Conservation (phyloP, 1,284 basidiomycete species). For the Peniophora sp. region DNA sequence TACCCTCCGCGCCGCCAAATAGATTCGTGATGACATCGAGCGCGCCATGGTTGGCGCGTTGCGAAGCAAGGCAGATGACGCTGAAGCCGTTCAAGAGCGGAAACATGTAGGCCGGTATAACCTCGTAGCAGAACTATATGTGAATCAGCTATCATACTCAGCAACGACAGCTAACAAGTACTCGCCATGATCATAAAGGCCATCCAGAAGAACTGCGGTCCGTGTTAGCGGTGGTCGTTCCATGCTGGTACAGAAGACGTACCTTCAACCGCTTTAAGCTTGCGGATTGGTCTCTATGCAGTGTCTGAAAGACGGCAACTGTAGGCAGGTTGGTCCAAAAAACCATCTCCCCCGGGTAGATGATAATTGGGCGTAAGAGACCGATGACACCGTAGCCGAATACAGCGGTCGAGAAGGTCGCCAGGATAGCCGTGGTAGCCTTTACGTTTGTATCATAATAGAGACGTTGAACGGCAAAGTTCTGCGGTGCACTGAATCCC, state of each 20-base stretch:
- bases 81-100: conserved; percentile 50
- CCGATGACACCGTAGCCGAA: conserved; percentile 63
- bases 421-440: conserved; percentile 51
- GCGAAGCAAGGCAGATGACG: conserved; percentile 49
- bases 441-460: conserved; percentile 52
- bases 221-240: too few species aligned
- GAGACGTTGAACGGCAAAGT: conserved; percentile 20
- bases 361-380: conserved; percentile 48
- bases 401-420: conserved; percentile 57
- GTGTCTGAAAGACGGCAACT: too few species aligned
- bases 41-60: conserved; percentile 32
- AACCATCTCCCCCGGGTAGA: conserved; percentile 70
- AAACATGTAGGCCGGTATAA: conserved; percentile 57
- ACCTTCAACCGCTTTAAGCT: conserved; percentile 35
- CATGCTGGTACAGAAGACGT: conserved; percentile 1
- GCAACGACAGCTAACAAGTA: too few species aligned
- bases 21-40: conserved; percentile 50
- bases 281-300: too few species aligned
- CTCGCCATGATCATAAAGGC: too few species aligned
- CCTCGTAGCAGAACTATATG: conserved; percentile 48
- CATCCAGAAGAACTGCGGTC: conserved; percentile 40
- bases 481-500: too few species aligned
- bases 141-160: conserved; percentile 51
- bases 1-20: conserved; percentile 53
- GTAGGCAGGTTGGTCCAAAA: conserved; percentile 34